Percentiles rank a stretch among this genome's conserved stretches.
These are phyloP conservation scores for Penicillium griseofulvum DNA, from an alignment of 2,329 filamentous ascomycete genomes.

Conservation along the genomic window DNA sequence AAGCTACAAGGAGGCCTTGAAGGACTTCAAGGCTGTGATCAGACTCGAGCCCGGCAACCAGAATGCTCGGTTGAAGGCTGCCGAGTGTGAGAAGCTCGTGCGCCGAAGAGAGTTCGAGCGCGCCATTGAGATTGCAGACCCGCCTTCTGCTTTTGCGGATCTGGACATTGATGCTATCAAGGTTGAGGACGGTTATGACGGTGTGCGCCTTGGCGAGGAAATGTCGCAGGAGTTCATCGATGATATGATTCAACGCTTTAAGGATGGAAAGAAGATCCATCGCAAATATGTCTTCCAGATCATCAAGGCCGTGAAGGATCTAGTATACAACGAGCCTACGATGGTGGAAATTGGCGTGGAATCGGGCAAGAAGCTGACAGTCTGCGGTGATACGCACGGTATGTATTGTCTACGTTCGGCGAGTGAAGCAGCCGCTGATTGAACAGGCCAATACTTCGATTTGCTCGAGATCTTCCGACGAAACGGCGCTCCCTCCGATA, in stretches of 20 bases:
- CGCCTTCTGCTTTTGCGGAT: slow-evolving; percentile 86
- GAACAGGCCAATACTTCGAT: slow-evolving; percentile 91
- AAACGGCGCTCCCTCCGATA: slow-evolving; percentile 79
- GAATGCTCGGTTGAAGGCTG: slow-evolving; percentile 84
- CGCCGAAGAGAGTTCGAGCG: slow-evolving; percentile 89
- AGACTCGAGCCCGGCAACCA: slow-evolving; percentile 84
- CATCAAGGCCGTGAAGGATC: slow-evolving; percentile 80
- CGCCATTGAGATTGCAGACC: slow-evolving; percentile 89
- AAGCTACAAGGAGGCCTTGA: slow-evolving; percentile 79
- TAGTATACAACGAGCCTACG: slow-evolving; percentile 88
- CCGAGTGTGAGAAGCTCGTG: slow-evolving; percentile 92
- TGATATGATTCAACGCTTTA: slow-evolving; percentile 96
- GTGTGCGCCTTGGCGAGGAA: slow-evolving; percentile 67
- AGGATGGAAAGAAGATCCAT: slow-evolving; percentile 90
- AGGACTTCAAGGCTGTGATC: slow-evolving; percentile 88
- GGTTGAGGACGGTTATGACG: slow-evolving; percentile 83
- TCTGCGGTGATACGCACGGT: slow-evolving; percentile 97
- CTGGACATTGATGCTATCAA: slow-evolving; percentile 82
- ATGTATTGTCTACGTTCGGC: slow-evolving; percentile 19
- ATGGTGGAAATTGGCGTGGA: slow-evolving; percentile 92
- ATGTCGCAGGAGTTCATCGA: slow-evolving; percentile 98
- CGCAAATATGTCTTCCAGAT: slow-evolving; percentile 98
- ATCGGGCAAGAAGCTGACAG: slow-evolving; percentile 75
- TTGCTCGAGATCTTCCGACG: slow-evolving; percentile 92
- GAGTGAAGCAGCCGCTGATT: slow-evolving; percentile 2